These are phyloP conservation scores for Glycine tomentella DNA, from an alignment of 306 rosid genomes.

Conservation along the genomic window DNA sequence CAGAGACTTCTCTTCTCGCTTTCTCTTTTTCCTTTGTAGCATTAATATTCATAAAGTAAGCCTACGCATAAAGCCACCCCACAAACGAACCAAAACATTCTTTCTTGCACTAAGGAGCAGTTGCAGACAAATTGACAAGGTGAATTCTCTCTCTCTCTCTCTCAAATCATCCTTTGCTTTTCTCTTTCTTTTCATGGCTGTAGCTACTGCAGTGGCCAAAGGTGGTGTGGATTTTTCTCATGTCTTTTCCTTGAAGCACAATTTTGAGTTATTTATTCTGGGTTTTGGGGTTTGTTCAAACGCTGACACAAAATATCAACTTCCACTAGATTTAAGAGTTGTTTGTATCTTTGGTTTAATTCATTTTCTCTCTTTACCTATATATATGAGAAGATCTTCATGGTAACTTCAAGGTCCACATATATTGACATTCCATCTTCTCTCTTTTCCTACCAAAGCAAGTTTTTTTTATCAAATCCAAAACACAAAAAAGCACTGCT, in stretches of 20 bases:
- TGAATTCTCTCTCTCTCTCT: conserved; percentile 52
- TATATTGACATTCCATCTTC: conserved; percentile 32
- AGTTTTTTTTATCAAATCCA: conserved; percentile 42
- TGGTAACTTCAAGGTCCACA: conserved; percentile 45
- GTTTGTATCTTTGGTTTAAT: conserved; percentile 38
- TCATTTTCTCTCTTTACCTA: conserved; percentile 17
- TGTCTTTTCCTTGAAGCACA: conserved; percentile 41
- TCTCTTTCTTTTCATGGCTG: conserved; percentile 70
- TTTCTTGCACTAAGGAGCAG: conserved; percentile 69
- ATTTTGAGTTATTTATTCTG: conserved; percentile 48
- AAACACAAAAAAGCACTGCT: conserved; percentile 32
- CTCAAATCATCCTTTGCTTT: conserved; percentile 64
- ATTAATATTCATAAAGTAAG: conserved; percentile 71
- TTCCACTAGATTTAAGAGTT: conserved; percentile 33
- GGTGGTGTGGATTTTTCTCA: conserved; percentile 59
- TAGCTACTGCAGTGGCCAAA: conserved; percentile 66
- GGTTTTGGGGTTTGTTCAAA: conserved; percentile 51
- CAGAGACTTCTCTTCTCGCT: conserved; percentile 46
- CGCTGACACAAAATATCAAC: conserved; percentile 51
- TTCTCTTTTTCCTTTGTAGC: conserved; percentile 48
- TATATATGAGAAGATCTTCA: conserved; percentile 38
- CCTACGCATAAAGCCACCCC: conserved; percentile 65
- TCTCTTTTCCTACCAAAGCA: conserved; percentile 28
- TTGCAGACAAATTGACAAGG: conserved; percentile 60
- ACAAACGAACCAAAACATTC: conserved; percentile 94